Conservation (phyloP, 495 filamentous ascomycete genomes). For the Apiosordaria backusii region DNA sequence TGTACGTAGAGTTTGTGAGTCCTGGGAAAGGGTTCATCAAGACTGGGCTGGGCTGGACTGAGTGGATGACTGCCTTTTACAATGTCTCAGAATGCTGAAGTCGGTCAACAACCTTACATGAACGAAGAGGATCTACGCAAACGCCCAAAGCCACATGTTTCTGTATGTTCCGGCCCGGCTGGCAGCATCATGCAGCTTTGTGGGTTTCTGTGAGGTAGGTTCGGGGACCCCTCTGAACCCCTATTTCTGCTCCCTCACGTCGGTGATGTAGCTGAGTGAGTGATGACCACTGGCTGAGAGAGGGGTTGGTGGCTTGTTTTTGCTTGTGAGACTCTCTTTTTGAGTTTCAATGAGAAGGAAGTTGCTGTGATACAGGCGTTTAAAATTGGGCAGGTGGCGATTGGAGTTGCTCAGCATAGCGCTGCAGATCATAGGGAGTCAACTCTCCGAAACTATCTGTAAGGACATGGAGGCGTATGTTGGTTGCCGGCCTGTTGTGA, state of each 20-base stretch:
- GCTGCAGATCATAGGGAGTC: too few relatives aligned
- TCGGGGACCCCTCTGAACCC: not conserved
- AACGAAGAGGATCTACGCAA: not conserved
- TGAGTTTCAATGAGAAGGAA: too few relatives aligned
- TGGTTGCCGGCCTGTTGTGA: not conserved
- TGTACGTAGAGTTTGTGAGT: not conserved
- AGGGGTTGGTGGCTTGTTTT: not conserved
- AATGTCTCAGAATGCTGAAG: not conserved
- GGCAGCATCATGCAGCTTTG: too few relatives aligned
- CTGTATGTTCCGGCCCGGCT: too few relatives aligned
- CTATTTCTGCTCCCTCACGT: not conserved
- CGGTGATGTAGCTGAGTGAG: not conserved
- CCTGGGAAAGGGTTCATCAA: not conserved
- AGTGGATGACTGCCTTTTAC: not conserved
- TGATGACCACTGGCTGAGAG: too few relatives aligned
- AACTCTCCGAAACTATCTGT: not conserved
- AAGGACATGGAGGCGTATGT: not conserved
- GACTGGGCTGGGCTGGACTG: not conserved
- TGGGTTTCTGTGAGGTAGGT: too few relatives aligned
- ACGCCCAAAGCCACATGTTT: not conserved
- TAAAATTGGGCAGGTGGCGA: not conserved
- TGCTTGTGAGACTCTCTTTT: not conserved
- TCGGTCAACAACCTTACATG: too few relatives aligned
- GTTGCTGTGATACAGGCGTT: not conserved
- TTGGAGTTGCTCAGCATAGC: too few relatives aligned